Conservation (phyloP, 352 stramenopile genomes). For the Phytopythium vexans region DNA sequence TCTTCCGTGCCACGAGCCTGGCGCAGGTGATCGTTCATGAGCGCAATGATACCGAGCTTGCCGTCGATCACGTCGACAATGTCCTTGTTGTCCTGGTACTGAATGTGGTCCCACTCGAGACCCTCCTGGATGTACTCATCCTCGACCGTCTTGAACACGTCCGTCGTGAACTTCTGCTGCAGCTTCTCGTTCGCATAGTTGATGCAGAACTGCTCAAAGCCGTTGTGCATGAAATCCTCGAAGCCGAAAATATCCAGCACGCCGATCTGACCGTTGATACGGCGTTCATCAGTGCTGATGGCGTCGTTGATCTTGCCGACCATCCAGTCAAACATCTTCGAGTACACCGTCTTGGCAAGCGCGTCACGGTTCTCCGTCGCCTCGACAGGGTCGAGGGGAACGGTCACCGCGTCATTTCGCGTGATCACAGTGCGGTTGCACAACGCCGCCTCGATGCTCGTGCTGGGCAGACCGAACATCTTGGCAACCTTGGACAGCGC, state of each 20-base stretch:
- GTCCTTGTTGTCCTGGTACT: slow-evolving; percentile 98
- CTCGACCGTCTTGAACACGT: slow-evolving; percentile 98
- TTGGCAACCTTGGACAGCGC: slow-evolving; percentile 73
- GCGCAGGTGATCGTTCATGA: slow-evolving; percentile 88
- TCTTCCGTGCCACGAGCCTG: slow-evolving; percentile 86
- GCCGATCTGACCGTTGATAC: slow-evolving; percentile 86
- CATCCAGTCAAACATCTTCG: slow-evolving; percentile 97
- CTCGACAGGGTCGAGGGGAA: slow-evolving; percentile 85
- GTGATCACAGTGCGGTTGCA: slow-evolving; percentile 92
- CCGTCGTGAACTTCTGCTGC: slow-evolving; percentile 92
- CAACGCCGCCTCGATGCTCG: slow-evolving; percentile 89
- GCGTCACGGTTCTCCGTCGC: slow-evolving; percentile 94
- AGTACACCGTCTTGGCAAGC: slow-evolving; percentile 97
- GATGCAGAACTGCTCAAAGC: slow-evolving; percentile 93
- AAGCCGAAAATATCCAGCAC: slow-evolving; percentile 99
- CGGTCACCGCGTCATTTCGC: slow-evolving; percentile 79
- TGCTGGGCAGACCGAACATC: slow-evolving; percentile 87
- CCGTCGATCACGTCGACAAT: slow-evolving; percentile 96
- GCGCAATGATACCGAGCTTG: slow-evolving; percentile 84
- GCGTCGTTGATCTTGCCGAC: slow-evolving; percentile 89
- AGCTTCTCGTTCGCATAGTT: slow-evolving; percentile 92
- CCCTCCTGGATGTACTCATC: slow-evolving; percentile 97
- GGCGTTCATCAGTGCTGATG: slow-evolving; percentile 75
- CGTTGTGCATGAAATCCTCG: slow-evolving; percentile 95
- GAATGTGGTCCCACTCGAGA: slow-evolving; percentile 97